These are phyloP conservation scores for Endoconidiophora laricicola DNA, from an alignment of 2,329 filamentous ascomycete species.

Conservation along the genomic window DNA sequence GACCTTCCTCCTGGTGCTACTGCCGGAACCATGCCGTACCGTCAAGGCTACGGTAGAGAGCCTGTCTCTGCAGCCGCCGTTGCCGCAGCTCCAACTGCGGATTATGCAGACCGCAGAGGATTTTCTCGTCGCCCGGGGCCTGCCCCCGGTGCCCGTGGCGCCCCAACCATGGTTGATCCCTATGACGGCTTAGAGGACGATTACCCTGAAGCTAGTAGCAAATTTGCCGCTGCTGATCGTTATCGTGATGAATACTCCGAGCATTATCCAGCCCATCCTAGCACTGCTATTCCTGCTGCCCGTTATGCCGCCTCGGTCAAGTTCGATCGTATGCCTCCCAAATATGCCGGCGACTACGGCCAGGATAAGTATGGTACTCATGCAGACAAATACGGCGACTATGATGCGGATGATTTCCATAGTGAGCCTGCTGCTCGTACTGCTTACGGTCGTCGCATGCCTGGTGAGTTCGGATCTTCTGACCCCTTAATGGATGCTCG, in stretches of 20 bases:
- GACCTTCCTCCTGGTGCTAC: slow-evolving; percentile 8
- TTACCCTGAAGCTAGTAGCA: not conserved
- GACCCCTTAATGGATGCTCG: not conserved
- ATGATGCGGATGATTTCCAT: slow-evolving; percentile 5
- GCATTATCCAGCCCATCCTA: not conserved
- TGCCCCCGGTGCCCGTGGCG: not conserved
- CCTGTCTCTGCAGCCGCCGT: slow-evolving; percentile 4
- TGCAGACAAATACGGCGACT: not conserved
- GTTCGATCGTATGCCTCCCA: slow-evolving; percentile 4
- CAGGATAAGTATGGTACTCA: slow-evolving; percentile 2
- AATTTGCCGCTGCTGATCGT: not conserved
- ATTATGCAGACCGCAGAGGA: slow-evolving; percentile 8
- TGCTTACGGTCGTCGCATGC: not conserved
- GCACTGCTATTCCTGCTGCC: not conserved
- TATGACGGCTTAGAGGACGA: slow-evolving; percentile 7
- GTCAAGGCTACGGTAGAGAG: slow-evolving; percentile 7
- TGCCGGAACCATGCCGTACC: slow-evolving; percentile 9
- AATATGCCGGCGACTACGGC: slow-evolving; percentile 5
- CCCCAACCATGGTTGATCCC: slow-evolving; percentile 1
- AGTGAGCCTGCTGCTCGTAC: slow-evolving; percentile 5
- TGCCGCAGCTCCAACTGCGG: not conserved
- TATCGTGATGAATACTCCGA: slow-evolving; percentile 5
- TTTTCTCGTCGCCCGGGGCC: slow-evolving; percentile 1
- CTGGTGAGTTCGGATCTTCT: not conserved
- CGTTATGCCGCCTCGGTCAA: slow-evolving; percentile 8